Conservation (phyloP, 306 rosid genomes). For the Rosa rugosa region DNA sequence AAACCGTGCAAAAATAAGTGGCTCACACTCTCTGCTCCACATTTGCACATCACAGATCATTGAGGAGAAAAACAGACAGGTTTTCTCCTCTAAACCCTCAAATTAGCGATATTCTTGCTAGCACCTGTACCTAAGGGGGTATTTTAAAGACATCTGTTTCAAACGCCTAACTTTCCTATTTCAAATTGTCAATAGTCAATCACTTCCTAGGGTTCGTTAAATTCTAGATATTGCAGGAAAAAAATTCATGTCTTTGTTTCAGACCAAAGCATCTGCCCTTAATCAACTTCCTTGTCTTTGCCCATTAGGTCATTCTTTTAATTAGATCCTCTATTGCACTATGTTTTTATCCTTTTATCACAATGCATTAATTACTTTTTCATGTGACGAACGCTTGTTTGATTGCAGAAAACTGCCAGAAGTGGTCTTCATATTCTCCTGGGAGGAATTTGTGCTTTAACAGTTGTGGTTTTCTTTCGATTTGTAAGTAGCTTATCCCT, state of each 20-base stretch:
- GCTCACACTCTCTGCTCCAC: neutral
- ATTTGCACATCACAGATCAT: neutral
- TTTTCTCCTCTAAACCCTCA: neutral
- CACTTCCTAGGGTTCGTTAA: neutral
- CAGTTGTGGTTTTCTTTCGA: slow-evolving; percentile 93
- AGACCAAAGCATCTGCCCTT: neutral
- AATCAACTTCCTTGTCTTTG: neutral
- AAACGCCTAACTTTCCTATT: neutral
- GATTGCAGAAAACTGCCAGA: slow-evolving; percentile 82
- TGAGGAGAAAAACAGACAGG: neutral
- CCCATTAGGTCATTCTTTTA: neutral
- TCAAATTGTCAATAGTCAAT: neutral
- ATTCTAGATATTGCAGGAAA: neutral
- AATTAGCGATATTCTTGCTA: neutral
- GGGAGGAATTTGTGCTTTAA: slow-evolving; percentile 93
- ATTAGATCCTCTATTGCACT: neutral
- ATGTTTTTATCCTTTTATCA: slow-evolving; percentile 12
- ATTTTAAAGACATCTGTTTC: neutral
- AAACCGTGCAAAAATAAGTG: neutral
- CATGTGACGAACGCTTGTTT: slow-evolving; percentile 19
- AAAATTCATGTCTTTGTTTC: neutral
- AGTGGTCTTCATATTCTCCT: slow-evolving; percentile 95
- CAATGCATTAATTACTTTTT: slow-evolving; percentile 12
- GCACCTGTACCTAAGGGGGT: neutral
- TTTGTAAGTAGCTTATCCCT: slow-evolving; percentile 62